Percentiles rank a stretch among this genome's conserved stretches.
phyloP scores from a whole-genome alignment of 1,284 basidiomycete species.

The Pholiota adiposa region DNA sequence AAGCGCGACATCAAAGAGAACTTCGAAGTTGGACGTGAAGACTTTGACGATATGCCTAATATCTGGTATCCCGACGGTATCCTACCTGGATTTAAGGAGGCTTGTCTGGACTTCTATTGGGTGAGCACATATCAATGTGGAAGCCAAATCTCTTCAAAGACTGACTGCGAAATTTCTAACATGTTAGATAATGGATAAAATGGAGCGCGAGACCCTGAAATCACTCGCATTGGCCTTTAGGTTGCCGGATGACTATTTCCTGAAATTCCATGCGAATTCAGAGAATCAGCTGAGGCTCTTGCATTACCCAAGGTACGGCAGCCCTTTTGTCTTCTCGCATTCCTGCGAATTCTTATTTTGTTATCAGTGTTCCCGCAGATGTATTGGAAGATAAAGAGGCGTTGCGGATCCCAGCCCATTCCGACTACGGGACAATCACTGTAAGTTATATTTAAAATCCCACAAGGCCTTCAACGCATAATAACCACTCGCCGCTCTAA shows the following conservation, averaged over 20 bases:
- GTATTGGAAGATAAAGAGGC: conserved; percentile 44
- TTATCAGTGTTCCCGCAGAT: conserved; percentile 37
- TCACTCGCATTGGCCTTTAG: conserved; percentile 56
- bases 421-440: conserved; percentile 63
- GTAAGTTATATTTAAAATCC: conserved; percentile 20
- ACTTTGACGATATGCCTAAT: conserved; percentile 51
- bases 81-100: conserved; percentile 57
- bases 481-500: background rate
- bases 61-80: conserved; percentile 62
- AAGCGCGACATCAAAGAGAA: conserved; percentile 59
- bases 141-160: too few species aligned
- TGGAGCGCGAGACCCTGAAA: conserved; percentile 48
- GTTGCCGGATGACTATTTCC: conserved; percentile 51
- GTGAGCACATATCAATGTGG: conserved; percentile 28
- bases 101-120: conserved; percentile 58
- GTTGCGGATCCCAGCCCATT: conserved; percentile 57
- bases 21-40: conserved; percentile 58
- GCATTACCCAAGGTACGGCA: conserved; percentile 56
- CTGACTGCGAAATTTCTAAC: background rate
- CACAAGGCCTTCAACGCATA: background rate
- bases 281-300: conserved; percentile 64
- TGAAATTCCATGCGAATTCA: conserved; percentile 44
- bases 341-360: background rate
- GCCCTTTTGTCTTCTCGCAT: background rate
- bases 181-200: conserved; percentile 42